These are phyloP conservation scores for Trichoderma gracile DNA, from an alignment of 2,329 filamentous ascomycete species.

Conservation along the genomic window DNA sequence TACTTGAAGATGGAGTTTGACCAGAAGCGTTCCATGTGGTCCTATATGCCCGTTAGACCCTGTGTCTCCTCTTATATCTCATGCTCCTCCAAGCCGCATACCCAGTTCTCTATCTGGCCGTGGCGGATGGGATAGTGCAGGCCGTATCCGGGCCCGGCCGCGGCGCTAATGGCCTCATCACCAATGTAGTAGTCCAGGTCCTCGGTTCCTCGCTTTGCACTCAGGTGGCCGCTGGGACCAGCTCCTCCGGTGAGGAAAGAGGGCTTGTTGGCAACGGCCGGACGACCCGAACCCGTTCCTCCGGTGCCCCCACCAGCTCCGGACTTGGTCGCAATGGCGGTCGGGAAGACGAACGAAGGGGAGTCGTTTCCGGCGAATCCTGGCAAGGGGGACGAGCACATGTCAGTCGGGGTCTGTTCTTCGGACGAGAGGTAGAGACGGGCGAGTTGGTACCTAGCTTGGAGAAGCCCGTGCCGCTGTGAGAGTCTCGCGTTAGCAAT, in stretches of 20 bases:
- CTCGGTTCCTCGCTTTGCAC: conserved; percentile 91
- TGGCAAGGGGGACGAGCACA: conserved; percentile 40
- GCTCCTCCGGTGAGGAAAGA: conserved; percentile 91
- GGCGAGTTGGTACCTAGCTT: conserved; percentile 76
- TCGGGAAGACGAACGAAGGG: conserved; percentile 98
- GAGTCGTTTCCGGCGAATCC: conserved; percentile 99
- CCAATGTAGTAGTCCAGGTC: conserved; percentile 99
- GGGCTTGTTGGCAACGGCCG: conserved; percentile 89
- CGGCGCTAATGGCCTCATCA: conserved; percentile 86
- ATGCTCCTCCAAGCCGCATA: conserved; percentile 44
- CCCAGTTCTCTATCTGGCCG: conserved; percentile 99
- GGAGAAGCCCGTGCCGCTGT: conserved; percentile 97
- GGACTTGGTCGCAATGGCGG: conserved; percentile 94
- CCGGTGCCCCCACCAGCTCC: conserved; percentile 63
- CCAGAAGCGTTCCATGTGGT: conserved; percentile 99
- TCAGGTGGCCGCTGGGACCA: conserved; percentile 78
- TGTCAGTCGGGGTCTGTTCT: conserved; percentile 33
- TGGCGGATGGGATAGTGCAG: conserved; percentile 97
- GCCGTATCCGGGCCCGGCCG: conserved; percentile 87
- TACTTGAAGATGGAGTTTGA: conserved; percentile 99
- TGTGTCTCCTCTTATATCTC: not conserved
- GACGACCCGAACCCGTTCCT: conserved; percentile 82
- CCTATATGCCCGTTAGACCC: conserved; percentile 53
- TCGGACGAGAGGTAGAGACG: conserved; percentile 14
- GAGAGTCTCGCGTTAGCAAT: conserved; percentile 38